Evolutionary conservation across 2,329 filamentous ascomycete genomes (phyloP).

Genomic region (Xylaria hypoxylon): DNA sequence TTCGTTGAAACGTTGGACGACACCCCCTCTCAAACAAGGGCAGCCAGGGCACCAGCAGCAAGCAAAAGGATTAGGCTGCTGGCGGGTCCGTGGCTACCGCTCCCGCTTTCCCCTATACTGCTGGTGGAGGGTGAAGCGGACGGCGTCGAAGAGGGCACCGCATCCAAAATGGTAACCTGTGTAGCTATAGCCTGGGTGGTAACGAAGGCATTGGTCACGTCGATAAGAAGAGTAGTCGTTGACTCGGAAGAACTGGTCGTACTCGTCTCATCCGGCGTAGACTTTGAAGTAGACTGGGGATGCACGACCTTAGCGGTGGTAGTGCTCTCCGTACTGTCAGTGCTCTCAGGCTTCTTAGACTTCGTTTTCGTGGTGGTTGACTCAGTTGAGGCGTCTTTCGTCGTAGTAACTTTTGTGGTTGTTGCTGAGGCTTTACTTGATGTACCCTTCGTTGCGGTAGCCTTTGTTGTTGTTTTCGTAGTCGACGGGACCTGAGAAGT

Average conservation of each 20-base stretch:
- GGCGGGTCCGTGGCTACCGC: conserved; percentile 15
- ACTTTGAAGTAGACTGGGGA: conserved; percentile 15
- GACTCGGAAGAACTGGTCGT: background rate
- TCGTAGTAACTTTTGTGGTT: conserved; percentile 5
- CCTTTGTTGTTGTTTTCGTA: conserved; percentile 27
- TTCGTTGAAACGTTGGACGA: background rate
- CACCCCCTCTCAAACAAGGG: conserved; percentile 15
- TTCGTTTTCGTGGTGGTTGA: conserved; percentile 13
- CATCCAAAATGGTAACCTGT: conserved; percentile 13
- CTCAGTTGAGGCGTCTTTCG: background rate
- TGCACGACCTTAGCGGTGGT: conserved; percentile 11
- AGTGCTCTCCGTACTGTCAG: conserved; percentile 28
- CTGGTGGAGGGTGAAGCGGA: conserved; percentile 15
- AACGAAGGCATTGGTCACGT: background rate
- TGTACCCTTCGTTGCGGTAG: conserved; percentile 31
- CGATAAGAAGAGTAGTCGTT: conserved; percentile 18
- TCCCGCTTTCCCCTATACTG: conserved; percentile 16
- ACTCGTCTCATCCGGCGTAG: conserved; percentile 15
- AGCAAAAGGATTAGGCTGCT: conserved; percentile 28
- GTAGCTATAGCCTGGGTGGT: conserved; percentile 11
- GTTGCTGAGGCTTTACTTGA: conserved; percentile 23
- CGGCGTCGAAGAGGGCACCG: conserved; percentile 8
- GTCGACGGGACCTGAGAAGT: conserved; percentile 57
- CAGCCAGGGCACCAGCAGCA: conserved; percentile 30
- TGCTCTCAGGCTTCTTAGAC: conserved; percentile 20